These are phyloP conservation scores for Trametes meyenii DNA, from an alignment of 768 basidiomycete genomes.

Conservation along the genomic window DNA sequence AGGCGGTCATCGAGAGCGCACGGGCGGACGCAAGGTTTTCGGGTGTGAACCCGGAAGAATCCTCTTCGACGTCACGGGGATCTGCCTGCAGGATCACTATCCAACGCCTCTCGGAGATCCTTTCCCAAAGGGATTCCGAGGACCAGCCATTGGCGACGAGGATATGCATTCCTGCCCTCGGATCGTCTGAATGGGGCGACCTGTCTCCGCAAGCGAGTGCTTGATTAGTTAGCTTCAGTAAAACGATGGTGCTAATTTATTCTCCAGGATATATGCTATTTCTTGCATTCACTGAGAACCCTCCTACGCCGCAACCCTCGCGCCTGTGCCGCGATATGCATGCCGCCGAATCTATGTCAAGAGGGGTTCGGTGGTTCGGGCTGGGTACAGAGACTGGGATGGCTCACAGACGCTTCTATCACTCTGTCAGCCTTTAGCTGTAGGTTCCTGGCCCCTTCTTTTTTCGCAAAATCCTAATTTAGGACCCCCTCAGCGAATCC, in stretches of 20 bases:
- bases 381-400: conserved; percentile 79
- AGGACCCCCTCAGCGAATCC: conserved; percentile 61
- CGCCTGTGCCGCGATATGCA: conserved; percentile 67
- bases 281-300: conserved; percentile 69
- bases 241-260: neutral
- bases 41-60: conserved; percentile 27
- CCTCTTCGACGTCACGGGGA: conserved; percentile 19
- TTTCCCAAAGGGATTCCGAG: conserved; percentile 6
- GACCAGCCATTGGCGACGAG: conserved; percentile 43
- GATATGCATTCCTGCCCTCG: conserved; percentile 64
- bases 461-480: neutral
- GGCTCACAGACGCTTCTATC: conserved; percentile 77
- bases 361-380: conserved; percentile 63
- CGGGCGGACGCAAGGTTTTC: conserved; percentile 42
- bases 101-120: conserved; percentile 10
- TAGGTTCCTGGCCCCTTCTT: conserved; percentile 36
- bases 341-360: conserved; percentile 64
- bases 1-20: conserved; percentile 49
- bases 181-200: conserved; percentile 74
- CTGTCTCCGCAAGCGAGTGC: conserved; percentile 51
- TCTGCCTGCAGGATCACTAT: conserved; percentile 18
- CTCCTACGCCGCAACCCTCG: conserved; percentile 59
- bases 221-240: neutral
- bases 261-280: conserved; percentile 64
- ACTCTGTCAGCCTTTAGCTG: conserved; percentile 80